These are phyloP conservation scores for Phytophthora sp. DNA, from an alignment of 352 stramenopile species.

Conservation along the genomic window DNA sequence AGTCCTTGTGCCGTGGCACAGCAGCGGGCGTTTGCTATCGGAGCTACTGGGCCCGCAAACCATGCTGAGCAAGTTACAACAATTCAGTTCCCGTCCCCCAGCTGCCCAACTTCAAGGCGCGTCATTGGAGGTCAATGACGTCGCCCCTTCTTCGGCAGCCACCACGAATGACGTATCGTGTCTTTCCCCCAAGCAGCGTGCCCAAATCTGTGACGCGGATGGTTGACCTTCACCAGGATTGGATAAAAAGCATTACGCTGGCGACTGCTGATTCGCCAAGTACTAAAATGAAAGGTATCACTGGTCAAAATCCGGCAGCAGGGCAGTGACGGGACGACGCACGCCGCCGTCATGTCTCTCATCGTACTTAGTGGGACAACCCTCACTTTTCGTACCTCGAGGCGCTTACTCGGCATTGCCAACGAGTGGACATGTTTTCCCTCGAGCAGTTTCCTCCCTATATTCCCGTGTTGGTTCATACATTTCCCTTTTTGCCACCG, in stretches of 20 bases:
- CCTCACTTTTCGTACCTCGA: constrained; percentile 32
- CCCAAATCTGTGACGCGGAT: constrained; percentile 25
- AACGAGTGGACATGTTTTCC: constrained; percentile 36
- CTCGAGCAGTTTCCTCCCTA: constrained; percentile 24
- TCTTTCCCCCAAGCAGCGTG: constrained; percentile 20
- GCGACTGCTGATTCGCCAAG: constrained; percentile 5
- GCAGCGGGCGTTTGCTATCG: too few species aligned
- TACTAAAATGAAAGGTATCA: neutral
- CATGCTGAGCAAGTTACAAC: too few species aligned
- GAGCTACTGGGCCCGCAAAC: too few species aligned
- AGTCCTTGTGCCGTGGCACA: too few species aligned
- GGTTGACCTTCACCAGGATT: neutral
- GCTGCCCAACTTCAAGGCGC: constrained; percentile 9
- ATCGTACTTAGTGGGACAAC: constrained; percentile 28
- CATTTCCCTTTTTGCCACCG: constrained; percentile 32
- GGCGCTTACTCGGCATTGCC: too few species aligned
- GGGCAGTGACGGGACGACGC: constrained; percentile 3
- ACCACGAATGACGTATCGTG: constrained; percentile 28
- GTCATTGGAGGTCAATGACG: constrained; percentile 19
- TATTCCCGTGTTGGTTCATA: constrained; percentile 8
- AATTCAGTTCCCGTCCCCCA: too few species aligned
- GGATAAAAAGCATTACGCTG: neutral
- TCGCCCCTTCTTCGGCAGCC: constrained; percentile 16
- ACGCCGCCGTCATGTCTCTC: constrained; percentile 32
- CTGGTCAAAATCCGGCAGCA: constrained; percentile 15